Evolutionary conservation across 306 rosid genomes (phyloP), one percentile per base, ranked within the genome.

Genomic region (Notholithocarpus densiflorus): DNA sequence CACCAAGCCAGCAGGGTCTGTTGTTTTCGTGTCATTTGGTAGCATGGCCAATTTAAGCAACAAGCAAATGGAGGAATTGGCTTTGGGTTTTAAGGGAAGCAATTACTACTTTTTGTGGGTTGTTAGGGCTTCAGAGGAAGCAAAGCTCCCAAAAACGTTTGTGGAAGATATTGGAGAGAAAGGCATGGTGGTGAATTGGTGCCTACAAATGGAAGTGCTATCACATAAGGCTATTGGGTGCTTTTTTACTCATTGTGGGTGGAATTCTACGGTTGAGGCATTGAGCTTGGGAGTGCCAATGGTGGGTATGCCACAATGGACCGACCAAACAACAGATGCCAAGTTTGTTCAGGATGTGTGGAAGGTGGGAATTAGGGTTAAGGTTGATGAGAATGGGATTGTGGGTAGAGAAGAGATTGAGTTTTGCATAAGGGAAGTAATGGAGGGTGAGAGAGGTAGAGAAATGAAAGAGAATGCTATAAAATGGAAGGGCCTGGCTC

Each of bases 291-390:
- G 82, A 10, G 24, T 79, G 5, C 77, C 82, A 13, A 20, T 79
- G 48, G 71, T 78, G 7, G 82, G 57, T 5, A 68, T 78, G 56
- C 82, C 82, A 20, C 82, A 78, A 17, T 78, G 82, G 82, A 66
- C 82, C 0, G 82, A 78, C 14, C 82, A 78, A 45, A 27, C 53
- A 6, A 57, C 82, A 6, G 23, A 78, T 59, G 76, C 71, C 2
- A 78, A 78, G 60, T 78, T 71, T 29, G 2, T 78, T 14, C 51
- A 43, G 19, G 82, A 78, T 26, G 76, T 78, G 10, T 78, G 82
- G 82, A 78, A 71, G 48, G 71, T 71, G 32, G 82, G 82, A 54
- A 15, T 55, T 53, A 78, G 82, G 51, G 82, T 71, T 24, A 57
- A 71, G 71, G 20, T 59, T 12, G 6, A 78, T 13, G 75, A 71